Evolutionary conservation across 2,329 filamentous ascomycete genomes (phyloP), one percentile per base, ranked within the genome.

Genomic region (Albifimbria verrucaria): DNA sequence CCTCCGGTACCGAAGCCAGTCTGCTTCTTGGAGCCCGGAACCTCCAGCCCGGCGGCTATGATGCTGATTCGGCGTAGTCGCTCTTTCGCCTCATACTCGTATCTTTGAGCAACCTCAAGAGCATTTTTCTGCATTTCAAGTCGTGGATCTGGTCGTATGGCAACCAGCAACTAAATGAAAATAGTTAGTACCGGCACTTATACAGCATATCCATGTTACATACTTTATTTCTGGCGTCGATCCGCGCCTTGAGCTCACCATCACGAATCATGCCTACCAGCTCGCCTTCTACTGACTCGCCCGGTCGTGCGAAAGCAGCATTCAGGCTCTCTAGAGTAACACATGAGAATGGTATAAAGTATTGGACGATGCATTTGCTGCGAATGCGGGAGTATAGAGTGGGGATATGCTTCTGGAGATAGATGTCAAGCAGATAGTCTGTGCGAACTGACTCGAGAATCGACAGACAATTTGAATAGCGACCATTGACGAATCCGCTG

Each of bases 301-400:
- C 81, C 1, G 82, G 75, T 2, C 78, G 74, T 0, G 84, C 85
- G 69, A 99, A 97, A 2, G 90, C 87, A 32, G 81, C 77, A 9
- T 89, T 85, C 77, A 99, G 83, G 55, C 85, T 91, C 20, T 87
- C 80, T 4, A 97, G 77, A 0, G 89, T 92, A 56, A 97, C 91
- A 59, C 87, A 87, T 42, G 88, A 95, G 70, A 96, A 99, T 0
- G 94, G 92, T 22, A 90, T 80, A 62, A 96, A 88, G 72, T 97
- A 97, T 65, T 96, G 90, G 22, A 92, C 83, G 54, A 99, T 97
- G 64, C 92, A 93, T 75, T 97, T 97, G 64, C 82, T 89, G 54
- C 94, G 85, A 60, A 99, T 92, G 47, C 78, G 76, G 11, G 80
- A 76, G 72, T 92, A 94, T 20, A 99, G 77, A 1, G 75, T 72